phyloP scores from a whole-genome alignment of 306 rosid genomes.

The Macrotyloma uniflorum region DNA sequence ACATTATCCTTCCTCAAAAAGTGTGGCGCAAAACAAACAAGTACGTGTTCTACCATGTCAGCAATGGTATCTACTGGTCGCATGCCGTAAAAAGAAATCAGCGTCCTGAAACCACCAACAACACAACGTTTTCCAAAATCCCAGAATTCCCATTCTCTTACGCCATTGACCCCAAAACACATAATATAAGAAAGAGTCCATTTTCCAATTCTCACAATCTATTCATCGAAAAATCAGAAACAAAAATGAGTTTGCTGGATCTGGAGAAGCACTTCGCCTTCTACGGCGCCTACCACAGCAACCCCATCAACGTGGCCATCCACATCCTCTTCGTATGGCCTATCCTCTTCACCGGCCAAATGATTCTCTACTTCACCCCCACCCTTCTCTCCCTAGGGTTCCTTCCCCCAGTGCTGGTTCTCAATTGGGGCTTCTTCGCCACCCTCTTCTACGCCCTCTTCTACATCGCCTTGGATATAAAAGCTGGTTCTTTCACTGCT shows the following conservation, averaged over 20 bases:
- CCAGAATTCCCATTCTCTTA: no score
- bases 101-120: not conserved
- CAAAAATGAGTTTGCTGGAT: conserved; percentile 62
- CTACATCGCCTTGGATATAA: conserved; percentile 63
- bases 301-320: conserved; percentile 63
- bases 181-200: no score
- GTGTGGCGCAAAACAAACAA: no score
- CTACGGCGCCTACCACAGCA: conserved; percentile 88
- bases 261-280: conserved; percentile 87
- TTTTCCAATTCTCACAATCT: not conserved
- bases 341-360: conserved; percentile 58
- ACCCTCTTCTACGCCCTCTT: conserved; percentile 58
- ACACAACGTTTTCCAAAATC: no score
- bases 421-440: conserved; percentile 64
- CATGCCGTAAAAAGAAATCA: not conserved
- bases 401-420: conserved; percentile 46
- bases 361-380: conserved; percentile 70
- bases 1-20: no score
- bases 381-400: conserved; percentile 41
- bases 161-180: not conserved
- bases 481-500: conserved; percentile 80
- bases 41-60: not conserved
- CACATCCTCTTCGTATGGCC: conserved; percentile 88
- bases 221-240: not conserved
- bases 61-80: no score